phyloP scores from a whole-genome alignment of 352 stramenopile genomes.

The Phytophthora pluvialis region DNA sequence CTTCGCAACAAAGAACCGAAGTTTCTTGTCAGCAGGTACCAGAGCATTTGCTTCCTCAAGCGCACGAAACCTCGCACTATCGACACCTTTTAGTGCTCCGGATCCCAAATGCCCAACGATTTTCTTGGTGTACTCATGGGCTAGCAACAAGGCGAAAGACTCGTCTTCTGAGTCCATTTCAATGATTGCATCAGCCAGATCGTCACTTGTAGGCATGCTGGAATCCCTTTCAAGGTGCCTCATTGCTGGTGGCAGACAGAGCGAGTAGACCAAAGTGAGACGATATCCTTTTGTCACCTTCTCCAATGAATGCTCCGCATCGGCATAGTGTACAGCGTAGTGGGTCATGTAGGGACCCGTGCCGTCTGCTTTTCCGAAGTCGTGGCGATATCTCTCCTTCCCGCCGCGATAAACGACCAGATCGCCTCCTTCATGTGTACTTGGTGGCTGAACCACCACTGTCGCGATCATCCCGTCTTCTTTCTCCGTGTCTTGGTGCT shows the following conservation, averaged over 20 bases:
- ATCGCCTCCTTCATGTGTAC: conserved; percentile 29
- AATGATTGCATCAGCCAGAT: conserved; percentile 7
- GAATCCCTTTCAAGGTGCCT: neutral
- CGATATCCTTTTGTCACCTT: conserved; percentile 23
- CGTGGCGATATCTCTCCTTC: conserved; percentile 14
- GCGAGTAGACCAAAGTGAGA: conserved; percentile 25
- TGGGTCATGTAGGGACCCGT: conserved; percentile 16
- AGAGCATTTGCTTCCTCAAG: conserved; percentile 28
- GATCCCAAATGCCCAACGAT: conserved; percentile 22
- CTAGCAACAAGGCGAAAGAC: conserved; percentile 19
- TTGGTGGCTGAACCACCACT: conserved; percentile 50
- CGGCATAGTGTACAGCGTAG: conserved; percentile 34
- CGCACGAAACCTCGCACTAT: conserved; percentile 26
- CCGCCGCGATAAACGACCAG: conserved; percentile 23
- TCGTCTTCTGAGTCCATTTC: neutral
- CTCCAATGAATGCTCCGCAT: conserved; percentile 27
- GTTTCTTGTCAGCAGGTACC: conserved; percentile 3
- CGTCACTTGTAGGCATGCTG: neutral
- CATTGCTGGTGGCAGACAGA: conserved; percentile 17
- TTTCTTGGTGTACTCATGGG: conserved; percentile 33
- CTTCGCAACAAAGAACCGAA: conserved; percentile 26
- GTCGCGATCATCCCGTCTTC: conserved; percentile 60
- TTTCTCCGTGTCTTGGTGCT: conserved; percentile 62
- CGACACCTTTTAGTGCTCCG: conserved; percentile 25
- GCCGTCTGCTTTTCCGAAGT: conserved; percentile 25